Evolutionary conservation across 139 green algal genomes (phyloP), one percentile per base, ranked within the genome.

Genomic region (Tetradesmus obliquus): DNA sequence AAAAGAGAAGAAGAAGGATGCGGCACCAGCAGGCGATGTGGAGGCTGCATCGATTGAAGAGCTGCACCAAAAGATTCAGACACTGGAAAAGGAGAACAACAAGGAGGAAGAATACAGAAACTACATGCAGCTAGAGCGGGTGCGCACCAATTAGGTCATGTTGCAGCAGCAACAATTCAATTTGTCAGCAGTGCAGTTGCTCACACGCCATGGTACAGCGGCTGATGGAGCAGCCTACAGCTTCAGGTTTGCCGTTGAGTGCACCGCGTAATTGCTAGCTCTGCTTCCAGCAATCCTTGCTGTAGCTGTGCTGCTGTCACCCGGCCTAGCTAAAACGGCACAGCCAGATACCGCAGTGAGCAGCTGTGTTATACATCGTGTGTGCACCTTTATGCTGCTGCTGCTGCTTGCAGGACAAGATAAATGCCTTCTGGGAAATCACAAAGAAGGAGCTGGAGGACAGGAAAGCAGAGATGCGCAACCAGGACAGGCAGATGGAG

Each of bases 351-450:
- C 24, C 0, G n/a, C 9, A 2, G 6, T 17, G 4, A 45, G 24
- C 2, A 17, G 3, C 24, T 82, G 76, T 76, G 24, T 24, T 69
- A 51, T 54, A 20, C 82, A 54, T 0, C 8, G 72, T 71, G 2
- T 85, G n/a, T 66, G 24, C 45, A 82, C 13, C 55, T 17, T 9
- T 15, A 3, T 85, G 20, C 10, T 8, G 19, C 10, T 8, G 19
- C 51, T 88, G 55, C 82, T 62, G 15, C 57, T 20, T 91, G 84
- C 97, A 98, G 96, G 97, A 99, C 93, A 99, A 99, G 92, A 98
- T 99, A 88, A 97, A 97, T 92, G 93, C 95, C 1, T 99, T 99
- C 89, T 99, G 97, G 97, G 96, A 98, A 91, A 98, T 99, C 87
- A 97, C 96, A 8, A 98, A 98, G 93, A 97, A 97, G 91, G 97